Evolutionary conservation across 2,329 filamentous ascomycete species (phyloP).

Genomic region (Fusarium xyrophilum): DNA sequence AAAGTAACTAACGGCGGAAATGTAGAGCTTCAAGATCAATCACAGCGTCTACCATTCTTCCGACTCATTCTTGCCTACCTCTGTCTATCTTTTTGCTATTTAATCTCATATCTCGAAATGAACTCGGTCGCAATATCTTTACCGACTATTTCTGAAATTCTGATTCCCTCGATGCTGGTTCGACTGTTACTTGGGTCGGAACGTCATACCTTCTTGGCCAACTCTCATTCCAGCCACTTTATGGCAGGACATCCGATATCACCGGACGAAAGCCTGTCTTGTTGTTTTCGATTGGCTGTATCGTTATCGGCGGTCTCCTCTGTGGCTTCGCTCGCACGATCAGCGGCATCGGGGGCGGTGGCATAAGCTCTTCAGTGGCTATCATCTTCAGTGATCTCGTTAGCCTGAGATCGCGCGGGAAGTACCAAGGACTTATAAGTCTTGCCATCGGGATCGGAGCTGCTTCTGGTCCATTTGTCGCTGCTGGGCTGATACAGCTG

Average conservation of each 20-base stretch:
- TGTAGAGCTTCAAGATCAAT: neutral
- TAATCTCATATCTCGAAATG: conserved; percentile 47
- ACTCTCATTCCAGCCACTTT: conserved; percentile 48
- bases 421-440: conserved; percentile 30
- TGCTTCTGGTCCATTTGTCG: neutral
- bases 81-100: neutral
- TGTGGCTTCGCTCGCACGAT: conserved; percentile 42
- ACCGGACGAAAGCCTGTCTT: conserved; percentile 48
- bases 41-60: neutral
- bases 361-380: neutral
- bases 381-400: conserved; percentile 1
- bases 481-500: neutral
- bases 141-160: conserved; percentile 50
- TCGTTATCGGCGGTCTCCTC: conserved; percentile 43
- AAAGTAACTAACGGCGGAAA: neutral
- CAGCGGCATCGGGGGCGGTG: neutral
- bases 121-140: conserved; percentile 45
- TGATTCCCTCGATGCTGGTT: conserved; percentile 31
- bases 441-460: neutral
- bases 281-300: conserved; percentile 39
- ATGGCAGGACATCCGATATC: conserved; percentile 47
- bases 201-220: conserved; percentile 49
- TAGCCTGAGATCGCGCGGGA: conserved; percentile 44
- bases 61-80: neutral
- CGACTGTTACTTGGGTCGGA: conserved; percentile 47